Evolutionary conservation across 1,284 basidiomycete species (phyloP).

Genomic region (Cryptococcus floricola): DNA sequence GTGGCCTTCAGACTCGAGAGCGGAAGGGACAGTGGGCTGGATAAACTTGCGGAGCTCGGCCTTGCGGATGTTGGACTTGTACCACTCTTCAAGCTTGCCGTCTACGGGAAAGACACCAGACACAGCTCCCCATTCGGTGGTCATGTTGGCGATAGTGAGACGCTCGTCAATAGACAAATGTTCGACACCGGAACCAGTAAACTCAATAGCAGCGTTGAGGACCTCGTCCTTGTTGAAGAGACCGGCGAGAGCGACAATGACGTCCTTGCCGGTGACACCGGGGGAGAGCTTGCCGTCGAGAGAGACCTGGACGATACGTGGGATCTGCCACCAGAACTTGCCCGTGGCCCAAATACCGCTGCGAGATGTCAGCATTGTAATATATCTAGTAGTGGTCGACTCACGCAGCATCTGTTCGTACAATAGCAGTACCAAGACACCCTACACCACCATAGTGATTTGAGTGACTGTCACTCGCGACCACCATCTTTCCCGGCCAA

Average conservation of each 20-base stretch:
- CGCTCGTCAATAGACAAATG: constrained; percentile 84
- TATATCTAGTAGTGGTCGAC: constrained; percentile 3
- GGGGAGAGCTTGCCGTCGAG: constrained; percentile 74
- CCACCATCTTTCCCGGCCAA: constrained; percentile 86
- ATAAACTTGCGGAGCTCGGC: constrained; percentile 74
- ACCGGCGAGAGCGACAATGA: constrained; percentile 95
- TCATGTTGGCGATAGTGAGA: constrained; percentile 96
- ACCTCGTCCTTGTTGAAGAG: constrained; percentile 97
- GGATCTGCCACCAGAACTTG: constrained; percentile 99
- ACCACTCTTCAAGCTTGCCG: constrained; percentile 78
- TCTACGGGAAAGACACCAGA: constrained; percentile 95
- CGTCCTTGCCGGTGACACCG: constrained; percentile 96
- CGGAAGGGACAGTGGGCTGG: constrained; percentile 26
- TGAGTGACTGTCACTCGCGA: constrained; percentile 94
- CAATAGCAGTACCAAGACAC: constrained; percentile 94
- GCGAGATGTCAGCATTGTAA: constrained; percentile 1
- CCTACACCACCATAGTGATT: constrained; percentile 97
- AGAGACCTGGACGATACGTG: constrained; percentile 92
- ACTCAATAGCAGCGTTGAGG: constrained; percentile 96
- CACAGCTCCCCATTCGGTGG: constrained; percentile 98
- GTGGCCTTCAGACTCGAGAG: constrained; percentile 56
- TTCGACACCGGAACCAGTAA: constrained; percentile 85
- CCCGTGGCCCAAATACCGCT: constrained; percentile 94
- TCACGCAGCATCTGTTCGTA: constrained; percentile 61
- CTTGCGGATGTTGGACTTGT: constrained; percentile 71